These are phyloP conservation scores for Tuber indicum DNA, from an alignment of 495 filamentous ascomycete species.

Conservation along the genomic window DNA sequence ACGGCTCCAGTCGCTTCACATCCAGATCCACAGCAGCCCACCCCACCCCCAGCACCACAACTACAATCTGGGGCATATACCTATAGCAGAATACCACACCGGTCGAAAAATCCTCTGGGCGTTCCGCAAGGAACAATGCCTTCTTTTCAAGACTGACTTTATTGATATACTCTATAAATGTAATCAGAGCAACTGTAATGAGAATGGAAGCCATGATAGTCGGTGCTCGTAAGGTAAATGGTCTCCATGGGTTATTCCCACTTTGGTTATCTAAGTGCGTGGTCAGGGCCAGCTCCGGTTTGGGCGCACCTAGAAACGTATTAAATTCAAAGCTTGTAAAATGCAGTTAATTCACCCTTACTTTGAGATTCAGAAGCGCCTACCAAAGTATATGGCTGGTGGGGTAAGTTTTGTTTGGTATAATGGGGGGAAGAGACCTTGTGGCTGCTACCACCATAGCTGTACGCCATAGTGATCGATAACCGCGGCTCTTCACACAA, in stretches of 20 bases:
- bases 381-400: neutral
- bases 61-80: constrained; percentile 46
- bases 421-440: neutral
- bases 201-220: constrained; percentile 37
- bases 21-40: constrained; percentile 50
- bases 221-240: constrained; percentile 41
- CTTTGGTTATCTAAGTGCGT: neutral
- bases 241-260: constrained; percentile 41
- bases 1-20: constrained; percentile 48
- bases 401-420: neutral
- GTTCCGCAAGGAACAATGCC: constrained; percentile 43
- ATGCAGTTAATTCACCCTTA: neutral
- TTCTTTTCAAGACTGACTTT: constrained; percentile 32
- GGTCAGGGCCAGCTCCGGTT: neutral
- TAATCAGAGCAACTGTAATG: constrained; percentile 36
- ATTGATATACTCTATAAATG: constrained; percentile 40
- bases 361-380: neutral
- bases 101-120: constrained; percentile 34
- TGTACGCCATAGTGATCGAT: neutral
- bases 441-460: no score
- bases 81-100: constrained; percentile 41
- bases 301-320: neutral
- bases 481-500: neutral
- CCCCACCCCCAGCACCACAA: constrained; percentile 46
- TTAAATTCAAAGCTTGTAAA: neutral